Percentiles rank a stretch among this genome's conserved stretches.
Evolutionary conservation across 805 yeast genomes (phyloP).

Genomic region (Metschnikowia dekortorum): DNA sequence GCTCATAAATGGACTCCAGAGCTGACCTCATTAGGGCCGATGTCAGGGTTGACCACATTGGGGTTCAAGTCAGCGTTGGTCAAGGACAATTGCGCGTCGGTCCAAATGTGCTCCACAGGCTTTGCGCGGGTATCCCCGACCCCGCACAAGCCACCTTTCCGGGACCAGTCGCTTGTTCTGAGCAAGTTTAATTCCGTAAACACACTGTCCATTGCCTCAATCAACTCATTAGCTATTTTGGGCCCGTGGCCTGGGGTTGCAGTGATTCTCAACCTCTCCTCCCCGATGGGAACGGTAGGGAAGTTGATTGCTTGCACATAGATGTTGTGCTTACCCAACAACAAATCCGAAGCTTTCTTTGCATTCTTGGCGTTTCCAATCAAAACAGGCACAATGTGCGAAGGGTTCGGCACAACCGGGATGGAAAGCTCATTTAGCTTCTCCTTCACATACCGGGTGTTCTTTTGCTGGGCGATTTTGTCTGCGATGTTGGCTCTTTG

Average conservation of each 20-base stretch:
- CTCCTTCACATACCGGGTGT: conserved; percentile 80
- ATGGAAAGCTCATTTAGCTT: conserved; percentile 67
- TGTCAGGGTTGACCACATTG: conserved; percentile 60
- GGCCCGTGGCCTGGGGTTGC: conserved; percentile 96
- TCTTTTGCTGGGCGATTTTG: conserved; percentile 78
- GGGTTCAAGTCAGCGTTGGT: conserved; percentile 60
- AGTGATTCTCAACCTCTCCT: conserved; percentile 95
- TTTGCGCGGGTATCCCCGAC: conserved; percentile 59
- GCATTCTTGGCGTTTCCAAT: conserved; percentile 94
- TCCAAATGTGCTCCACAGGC: conserved; percentile 73
- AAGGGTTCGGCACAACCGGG: conserved; percentile 96
- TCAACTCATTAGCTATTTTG: conserved; percentile 68
- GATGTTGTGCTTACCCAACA: conserved; percentile 77
- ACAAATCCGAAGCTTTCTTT: conserved; percentile 82
- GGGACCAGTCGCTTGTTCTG: conserved; percentile 73
- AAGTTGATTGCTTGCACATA: conserved; percentile 98
- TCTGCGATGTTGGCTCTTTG: conserved; percentile 74
- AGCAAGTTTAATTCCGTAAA: conserved; percentile 71
- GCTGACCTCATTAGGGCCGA: conserved; percentile 62
- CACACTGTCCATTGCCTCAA: conserved; percentile 75
- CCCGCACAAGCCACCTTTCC: conserved; percentile 84
- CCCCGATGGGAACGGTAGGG: conserved; percentile 96
- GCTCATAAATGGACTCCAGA: conserved; percentile 48
- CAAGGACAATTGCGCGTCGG: conserved; percentile 68
- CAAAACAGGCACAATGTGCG: conserved; percentile 93